phyloP scores from a whole-genome alignment of 768 basidiomycete genomes.

The Coprinellus micaceus region DNA sequence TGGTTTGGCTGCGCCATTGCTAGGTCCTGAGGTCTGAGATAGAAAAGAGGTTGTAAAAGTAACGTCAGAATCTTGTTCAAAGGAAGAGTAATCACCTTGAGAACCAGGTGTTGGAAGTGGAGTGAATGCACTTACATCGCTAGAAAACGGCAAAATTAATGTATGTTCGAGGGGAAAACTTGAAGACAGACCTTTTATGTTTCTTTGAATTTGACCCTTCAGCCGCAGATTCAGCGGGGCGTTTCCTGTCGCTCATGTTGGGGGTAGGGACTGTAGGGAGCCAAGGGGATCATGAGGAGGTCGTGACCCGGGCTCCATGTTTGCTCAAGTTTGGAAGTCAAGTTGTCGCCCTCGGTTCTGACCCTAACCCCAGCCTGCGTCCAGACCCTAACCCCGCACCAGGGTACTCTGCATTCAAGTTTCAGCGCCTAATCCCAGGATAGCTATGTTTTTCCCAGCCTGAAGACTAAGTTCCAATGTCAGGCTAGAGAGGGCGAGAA shows the following conservation, averaged over 20 bases:
- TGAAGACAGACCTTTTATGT: constrained; percentile 55
- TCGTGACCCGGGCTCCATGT: too few relatives aligned
- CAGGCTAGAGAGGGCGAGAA: too few relatives aligned
- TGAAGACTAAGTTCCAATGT: too few relatives aligned
- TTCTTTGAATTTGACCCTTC: constrained; percentile 53
- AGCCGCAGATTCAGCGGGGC: constrained; percentile 53
- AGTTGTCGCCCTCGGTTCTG: too few relatives aligned
- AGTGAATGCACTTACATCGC: constrained; percentile 63
- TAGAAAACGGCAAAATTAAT: constrained; percentile 28
- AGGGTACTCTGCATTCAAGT: too few relatives aligned
- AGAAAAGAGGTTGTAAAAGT: constrained; percentile 64
- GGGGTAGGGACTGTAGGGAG: background rate
- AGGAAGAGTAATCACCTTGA: constrained; percentile 71
- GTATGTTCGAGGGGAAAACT: constrained; percentile 7
- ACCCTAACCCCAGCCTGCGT: too few relatives aligned
- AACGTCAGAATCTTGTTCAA: constrained; percentile 50
- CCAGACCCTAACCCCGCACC: too few relatives aligned
- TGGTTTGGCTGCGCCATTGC: constrained; percentile 32
- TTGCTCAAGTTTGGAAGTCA: too few relatives aligned
- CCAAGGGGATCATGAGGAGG: too few relatives aligned
- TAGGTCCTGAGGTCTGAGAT: constrained; percentile 44
- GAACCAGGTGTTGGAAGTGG: constrained; percentile 25
- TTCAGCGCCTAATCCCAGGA: too few relatives aligned
- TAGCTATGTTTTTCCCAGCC: too few relatives aligned
- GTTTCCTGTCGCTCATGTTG: constrained; percentile 67